Conservation (phyloP, 805 yeast species). For the Yamadazyma sp. region DNA sequence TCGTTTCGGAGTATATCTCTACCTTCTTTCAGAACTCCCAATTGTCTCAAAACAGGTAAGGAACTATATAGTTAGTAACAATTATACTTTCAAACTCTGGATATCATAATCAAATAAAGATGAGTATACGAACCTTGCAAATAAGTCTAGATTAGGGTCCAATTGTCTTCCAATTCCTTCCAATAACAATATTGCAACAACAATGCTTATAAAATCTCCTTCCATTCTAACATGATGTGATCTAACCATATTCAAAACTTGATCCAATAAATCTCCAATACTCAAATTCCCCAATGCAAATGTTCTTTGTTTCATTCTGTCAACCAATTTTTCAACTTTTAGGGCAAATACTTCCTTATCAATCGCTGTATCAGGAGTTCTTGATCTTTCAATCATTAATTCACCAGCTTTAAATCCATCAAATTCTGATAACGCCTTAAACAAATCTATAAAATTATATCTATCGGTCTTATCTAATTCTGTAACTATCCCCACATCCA, state of each 20-base stretch:
- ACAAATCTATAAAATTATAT: conserved; percentile 82
- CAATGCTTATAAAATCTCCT: conserved; percentile 91
- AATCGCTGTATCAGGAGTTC: conserved; percentile 90
- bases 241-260: conserved; percentile 87
- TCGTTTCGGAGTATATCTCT: conserved; percentile 52
- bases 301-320: conserved; percentile 77
- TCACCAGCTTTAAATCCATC: conserved; percentile 96
- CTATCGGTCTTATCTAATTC: conserved; percentile 78
- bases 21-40: conserved; percentile 69
- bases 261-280: conserved; percentile 86
- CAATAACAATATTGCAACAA: conserved; percentile 84
- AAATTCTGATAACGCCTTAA: conserved; percentile 83
- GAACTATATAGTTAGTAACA: conserved; percentile 48
- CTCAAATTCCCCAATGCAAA: conserved; percentile 90
- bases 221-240: conserved; percentile 96
- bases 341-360: conserved; percentile 82
- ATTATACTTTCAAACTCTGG: conserved; percentile 1
- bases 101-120: conserved; percentile 37
- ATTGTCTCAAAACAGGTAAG: conserved; percentile 78
- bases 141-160: conserved; percentile 89
- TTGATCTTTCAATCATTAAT: conserved; percentile 89
- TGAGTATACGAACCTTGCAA: conserved; percentile 86
- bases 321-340: conserved; percentile 81
- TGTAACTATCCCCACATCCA: conserved; percentile 92
- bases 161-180: conserved; percentile 96